These are phyloP conservation scores for Fusarium sp. DNA, from an alignment of 2,329 filamentous ascomycete genomes.

Conservation along the genomic window DNA sequence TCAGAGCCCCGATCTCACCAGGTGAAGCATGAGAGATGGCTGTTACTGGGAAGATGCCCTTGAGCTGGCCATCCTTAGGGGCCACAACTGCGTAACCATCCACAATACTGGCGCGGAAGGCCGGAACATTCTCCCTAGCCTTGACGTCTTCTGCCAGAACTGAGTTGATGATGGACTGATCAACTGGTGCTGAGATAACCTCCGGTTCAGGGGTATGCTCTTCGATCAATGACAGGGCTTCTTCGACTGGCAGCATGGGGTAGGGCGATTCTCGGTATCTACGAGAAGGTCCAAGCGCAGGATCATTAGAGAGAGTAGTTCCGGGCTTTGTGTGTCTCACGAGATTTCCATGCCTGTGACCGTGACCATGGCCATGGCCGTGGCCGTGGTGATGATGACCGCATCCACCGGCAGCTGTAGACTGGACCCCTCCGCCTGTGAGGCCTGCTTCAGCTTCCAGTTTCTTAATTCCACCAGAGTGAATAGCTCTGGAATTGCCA, in stretches of 20 bases:
- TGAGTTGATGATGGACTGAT: slow-evolving; percentile 72
- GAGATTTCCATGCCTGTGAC: slow-evolving; percentile 69
- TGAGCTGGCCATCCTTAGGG: slow-evolving; percentile 67
- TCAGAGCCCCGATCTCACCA: slow-evolving; percentile 69
- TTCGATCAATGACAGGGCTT: slow-evolving; percentile 78
- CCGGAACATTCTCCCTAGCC: slow-evolving; percentile 84
- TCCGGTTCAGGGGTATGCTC: slow-evolving; percentile 73
- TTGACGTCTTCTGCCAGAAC: slow-evolving; percentile 85
- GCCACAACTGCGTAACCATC: slow-evolving; percentile 92
- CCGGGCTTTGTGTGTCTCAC: slow-evolving; percentile 77
- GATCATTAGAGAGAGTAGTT: slow-evolving; percentile 66
- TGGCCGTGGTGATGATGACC: slow-evolving; percentile 62
- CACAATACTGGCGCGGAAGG: slow-evolving; percentile 94
- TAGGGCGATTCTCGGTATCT: slow-evolving; percentile 88
- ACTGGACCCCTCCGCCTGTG: slow-evolving; percentile 42
- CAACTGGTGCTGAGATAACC: slow-evolving; percentile 66
- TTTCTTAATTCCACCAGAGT: slow-evolving; percentile 81
- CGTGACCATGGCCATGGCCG: slow-evolving; percentile 58
- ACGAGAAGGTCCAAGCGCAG: slow-evolving; percentile 67
- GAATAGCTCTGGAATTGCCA: slow-evolving; percentile 79
- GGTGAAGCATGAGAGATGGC: slow-evolving; percentile 87
- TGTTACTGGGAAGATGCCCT: slow-evolving; percentile 85
- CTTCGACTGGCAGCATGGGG: slow-evolving; percentile 86
- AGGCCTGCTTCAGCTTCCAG: slow-evolving; percentile 85
- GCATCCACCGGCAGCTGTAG: slow-evolving; percentile 49